phyloP scores from a whole-genome alignment of 2,329 filamentous ascomycete genomes.

The Aspergillus tanneri region DNA sequence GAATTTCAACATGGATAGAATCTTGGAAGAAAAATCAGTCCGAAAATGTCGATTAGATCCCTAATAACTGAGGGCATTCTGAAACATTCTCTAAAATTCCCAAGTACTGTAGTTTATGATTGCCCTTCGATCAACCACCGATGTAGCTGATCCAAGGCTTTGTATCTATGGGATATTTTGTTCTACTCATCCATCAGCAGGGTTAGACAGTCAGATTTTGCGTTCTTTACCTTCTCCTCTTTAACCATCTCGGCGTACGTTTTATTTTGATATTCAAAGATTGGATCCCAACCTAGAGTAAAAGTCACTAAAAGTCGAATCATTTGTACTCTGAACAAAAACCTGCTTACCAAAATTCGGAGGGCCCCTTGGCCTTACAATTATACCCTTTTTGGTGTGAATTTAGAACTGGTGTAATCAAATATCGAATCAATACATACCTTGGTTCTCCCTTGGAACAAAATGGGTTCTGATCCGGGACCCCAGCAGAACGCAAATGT shows the following conservation, averaged over 20 bases:
- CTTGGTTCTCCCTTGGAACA: constrained; percentile 88
- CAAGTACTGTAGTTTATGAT: constrained; percentile 13
- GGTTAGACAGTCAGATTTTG: not conserved
- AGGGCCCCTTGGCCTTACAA: constrained; percentile 80
- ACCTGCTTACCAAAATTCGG: constrained; percentile 71
- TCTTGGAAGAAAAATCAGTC: constrained; percentile 68
- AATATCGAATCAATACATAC: constrained; percentile 49
- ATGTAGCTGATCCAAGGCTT: constrained; percentile 83
- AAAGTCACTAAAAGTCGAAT: constrained; percentile 12
- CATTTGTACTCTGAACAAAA: not conserved
- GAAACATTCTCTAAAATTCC: not conserved
- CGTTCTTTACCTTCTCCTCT: constrained; percentile 74
- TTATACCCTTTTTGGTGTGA: constrained; percentile 59
- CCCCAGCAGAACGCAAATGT: constrained; percentile 91
- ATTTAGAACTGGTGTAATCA: not conserved
- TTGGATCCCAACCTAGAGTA: constrained; percentile 81
- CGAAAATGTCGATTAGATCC: constrained; percentile 28
- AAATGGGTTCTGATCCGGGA: constrained; percentile 75
- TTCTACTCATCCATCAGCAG: constrained; percentile 55
- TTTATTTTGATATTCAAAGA: constrained; percentile 89
- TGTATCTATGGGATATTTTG: constrained; percentile 84
- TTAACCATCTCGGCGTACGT: constrained; percentile 97
- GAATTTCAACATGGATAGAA: constrained; percentile 77
- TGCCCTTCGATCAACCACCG: constrained; percentile 65
- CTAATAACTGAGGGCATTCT: not conserved